Conservation (phyloP, 2,329 filamentous ascomycete species). For the Fusarium verrucosum region DNA sequence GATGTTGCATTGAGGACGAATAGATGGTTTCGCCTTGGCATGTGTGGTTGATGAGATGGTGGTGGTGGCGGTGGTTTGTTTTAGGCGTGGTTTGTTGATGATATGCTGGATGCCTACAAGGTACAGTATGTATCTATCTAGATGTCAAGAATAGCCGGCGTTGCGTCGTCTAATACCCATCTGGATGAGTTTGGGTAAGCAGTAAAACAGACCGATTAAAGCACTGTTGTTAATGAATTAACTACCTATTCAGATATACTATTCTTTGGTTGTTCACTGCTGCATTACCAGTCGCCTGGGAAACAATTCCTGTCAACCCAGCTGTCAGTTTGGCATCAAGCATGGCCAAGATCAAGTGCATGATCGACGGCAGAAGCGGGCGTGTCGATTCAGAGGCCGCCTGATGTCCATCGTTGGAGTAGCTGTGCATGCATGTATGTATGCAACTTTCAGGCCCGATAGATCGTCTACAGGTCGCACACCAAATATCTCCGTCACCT, state of each 20-base stretch:
- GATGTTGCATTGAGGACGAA: neutral
- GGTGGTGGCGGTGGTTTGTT: neutral
- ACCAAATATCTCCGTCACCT: neutral
- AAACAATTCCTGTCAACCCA: neutral
- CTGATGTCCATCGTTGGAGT: slow-evolving; percentile 2
- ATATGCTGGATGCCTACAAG: neutral
- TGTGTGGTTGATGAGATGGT: neutral
- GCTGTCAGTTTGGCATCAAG: slow-evolving; percentile 4
- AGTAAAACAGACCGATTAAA: neutral
- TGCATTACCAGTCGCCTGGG: neutral
- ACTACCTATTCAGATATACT: neutral
- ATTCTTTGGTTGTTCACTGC: neutral
- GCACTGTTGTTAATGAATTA: too few relatives aligned
- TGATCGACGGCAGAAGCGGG: slow-evolving; percentile 30
- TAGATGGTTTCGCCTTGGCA: slow-evolving; percentile 1
- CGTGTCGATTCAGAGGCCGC: slow-evolving; percentile 30
- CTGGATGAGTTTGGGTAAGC: neutral
- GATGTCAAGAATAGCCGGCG: slow-evolving; percentile 8
- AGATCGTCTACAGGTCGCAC: slow-evolving; percentile 13
- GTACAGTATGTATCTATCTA: neutral
- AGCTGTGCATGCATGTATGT: too few relatives aligned
- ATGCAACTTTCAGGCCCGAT: slow-evolving; percentile 1
- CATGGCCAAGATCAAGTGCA: slow-evolving; percentile 23
- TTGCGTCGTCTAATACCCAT: neutral
- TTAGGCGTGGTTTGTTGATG: neutral